Evolutionary conservation across 768 basidiomycete species (phyloP), one percentile per base, ranked within the genome.

Genomic region (Dacryopinax primogenitus): DNA sequence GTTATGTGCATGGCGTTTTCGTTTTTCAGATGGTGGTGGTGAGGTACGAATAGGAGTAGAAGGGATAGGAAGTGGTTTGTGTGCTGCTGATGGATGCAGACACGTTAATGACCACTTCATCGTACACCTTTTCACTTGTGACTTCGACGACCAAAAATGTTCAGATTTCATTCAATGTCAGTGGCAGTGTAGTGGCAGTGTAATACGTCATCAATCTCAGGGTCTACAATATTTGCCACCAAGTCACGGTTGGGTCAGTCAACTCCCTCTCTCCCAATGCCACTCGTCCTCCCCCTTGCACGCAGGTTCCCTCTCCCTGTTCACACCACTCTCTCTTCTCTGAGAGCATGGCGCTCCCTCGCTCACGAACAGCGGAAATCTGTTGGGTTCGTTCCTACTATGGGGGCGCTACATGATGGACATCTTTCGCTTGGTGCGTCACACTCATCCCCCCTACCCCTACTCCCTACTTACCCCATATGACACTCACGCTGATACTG

Each of bases 301-400:
- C 41, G 41, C 18, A 15, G 16, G 7, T 18, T 44, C 23, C 41
- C 41, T 18, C 41, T 69, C 35, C 66, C 70, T 6, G 64, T 75
- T 33, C 65, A 91, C 68, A 82, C 78, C 9, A 83, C 86, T 0
- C 78, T 92, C 28, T 73, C 80, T 3, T 75, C 80, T 0, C 87
- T 83, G 70, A 80, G 90, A 37, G 74, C 77, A 77, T 99, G 96
- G 95, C 77, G 95, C 28, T 74, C 78, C 62, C 75, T 76, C 33
- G 89, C 85, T 0, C 83, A 82, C 66, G 78, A 80, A 0, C 75
- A 78, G 47, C 76, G 78, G 33, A 82, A 85, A 72, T 81, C 84
- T 0, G 91, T 99, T 3, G 96, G 96, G 0, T 90, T 89, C 66
- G 92, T 99, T n/a, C 84, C 96, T 0, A 99, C 96, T 12, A 97